Evolutionary conservation across 768 basidiomycete species (phyloP), one percentile per base, ranked within the genome.

Genomic region (Suillus spraguei): DNA sequence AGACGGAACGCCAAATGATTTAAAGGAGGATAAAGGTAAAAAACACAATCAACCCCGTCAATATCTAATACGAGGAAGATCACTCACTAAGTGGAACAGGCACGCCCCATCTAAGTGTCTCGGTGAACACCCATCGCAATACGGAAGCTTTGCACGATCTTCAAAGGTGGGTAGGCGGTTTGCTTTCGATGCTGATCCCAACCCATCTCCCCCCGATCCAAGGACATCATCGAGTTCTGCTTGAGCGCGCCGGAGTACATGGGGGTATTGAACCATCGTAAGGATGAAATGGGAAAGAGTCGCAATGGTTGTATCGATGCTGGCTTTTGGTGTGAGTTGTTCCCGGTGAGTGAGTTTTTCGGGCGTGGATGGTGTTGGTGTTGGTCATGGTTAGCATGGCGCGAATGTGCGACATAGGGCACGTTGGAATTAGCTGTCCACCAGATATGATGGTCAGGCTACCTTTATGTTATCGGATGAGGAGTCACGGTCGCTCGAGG

Each of bases 351-450:
- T 42, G 42, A 3, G 10, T 42, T 17, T n/a, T 46, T 4, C 20
- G 2, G 36, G 20, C 20, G 20, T 20, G 42, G 4, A 4, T 42
- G 42, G 42, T 0, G 38, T 38, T 38, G n/a, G 11, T 13, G 13
- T 38, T 38, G 13, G 10, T 36, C 10, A 9, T 36, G 10, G 49
- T 54, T 24, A 44, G 24, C 9, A 10, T 38, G 16, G 16, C 14
- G 10, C 20, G 24, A 28, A 38, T 44, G 20, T 44, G 44, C 20
- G 20, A 44, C 9, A 2, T 44, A 8, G 61, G 10, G 11, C n/a
- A 47, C 13, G 6, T 47, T 91, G 36, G 90, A 91, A 72, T 92
- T 91, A n/a, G 91, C 90, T 1, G 88, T 86, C 89, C 90, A 90
- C 63, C 89, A 87, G 54, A 92, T 78, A 67, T 92, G 90, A 65